Base-by-base conservation (phyloP, 768 basidiomycete species). In the Leccinum obscurum region DNA sequence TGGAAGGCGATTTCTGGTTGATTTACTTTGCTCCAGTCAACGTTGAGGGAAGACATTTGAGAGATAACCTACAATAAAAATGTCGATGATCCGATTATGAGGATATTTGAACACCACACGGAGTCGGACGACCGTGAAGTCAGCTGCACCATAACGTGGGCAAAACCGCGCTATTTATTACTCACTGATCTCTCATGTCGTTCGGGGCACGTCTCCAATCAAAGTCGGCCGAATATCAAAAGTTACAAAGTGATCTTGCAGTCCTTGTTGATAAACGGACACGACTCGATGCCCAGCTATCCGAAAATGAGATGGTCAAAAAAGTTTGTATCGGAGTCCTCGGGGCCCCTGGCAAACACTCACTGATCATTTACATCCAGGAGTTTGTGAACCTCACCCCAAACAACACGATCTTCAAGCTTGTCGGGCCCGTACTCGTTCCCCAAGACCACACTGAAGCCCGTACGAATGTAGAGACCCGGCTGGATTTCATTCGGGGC, bases 231-330 rank as follows among this genome's bases (percentile, higher is more conserved):
- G 92, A 92, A 62, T 95, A 87, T 69, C 90, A 94, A 68, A 92
- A 89, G 67, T 68, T 95, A 8, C 93, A 97, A 70, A 69, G 75
- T 2, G 92, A 95, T 62, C 77, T 94, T 44, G 79, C 87, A 1
- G 80, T 78, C 57, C 80, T 83, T 4, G 88, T 98, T 39, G 92
- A 94, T 64, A 88, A 86, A 14, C 81, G 90, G 49, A 93, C 96
- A 66, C 83, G 85, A 56, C 82, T 98, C n/a, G 96, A 96, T 62
- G 87, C 93, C 0, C 95, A 97, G 71, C 76, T 89, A 49, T 87
- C 89, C 6, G 96, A 98, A 77, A 97, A 95, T 75, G 92, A 97
- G 73, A 78, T 87, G 52, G 96, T 98, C 50, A 87, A 93, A 72
- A 92, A 95, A 84, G 95, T 89, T 41, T 20, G 73, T 46, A 50